A percentile compares a stretch with the other conserved stretches of the same genome.
Evolutionary conservation across 2,329 filamentous ascomycete genomes (phyloP).

Genomic region (Alternaria atra): DNA sequence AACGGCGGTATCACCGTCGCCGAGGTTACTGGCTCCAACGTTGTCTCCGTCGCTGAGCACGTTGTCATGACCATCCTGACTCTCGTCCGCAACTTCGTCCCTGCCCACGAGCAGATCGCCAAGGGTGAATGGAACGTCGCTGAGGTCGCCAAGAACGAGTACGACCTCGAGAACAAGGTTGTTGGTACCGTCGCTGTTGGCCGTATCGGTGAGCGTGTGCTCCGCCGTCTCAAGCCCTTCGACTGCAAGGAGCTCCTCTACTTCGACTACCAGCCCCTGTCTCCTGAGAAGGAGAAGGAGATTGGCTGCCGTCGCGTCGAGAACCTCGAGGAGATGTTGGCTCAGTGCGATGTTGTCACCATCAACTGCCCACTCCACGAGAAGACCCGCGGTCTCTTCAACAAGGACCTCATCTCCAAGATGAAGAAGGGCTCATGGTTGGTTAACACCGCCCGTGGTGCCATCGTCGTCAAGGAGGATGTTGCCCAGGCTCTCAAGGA

Average conservation of each 20-base stretch:
- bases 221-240: slow-evolving; percentile 94
- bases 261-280: slow-evolving; percentile 98
- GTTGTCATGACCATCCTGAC: slow-evolving; percentile 98
- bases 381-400: slow-evolving; percentile 95
- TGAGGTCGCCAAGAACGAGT: slow-evolving; percentile 97
- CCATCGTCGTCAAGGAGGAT: slow-evolving; percentile 99
- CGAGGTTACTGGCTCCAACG: slow-evolving; percentile 97
- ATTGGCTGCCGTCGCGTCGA: slow-evolving; percentile 94
- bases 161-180: slow-evolving; percentile 95
- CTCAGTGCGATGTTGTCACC: slow-evolving; percentile 95
- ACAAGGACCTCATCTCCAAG: slow-evolving; percentile 98
- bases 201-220: slow-evolving; percentile 96
- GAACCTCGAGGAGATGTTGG: slow-evolving; percentile 88
- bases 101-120: slow-evolving; percentile 92
- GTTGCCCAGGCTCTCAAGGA: slow-evolving; percentile 91
- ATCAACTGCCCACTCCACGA: slow-evolving; percentile 99
- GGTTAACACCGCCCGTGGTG: slow-evolving; percentile 97
- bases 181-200: slow-evolving; percentile 97
- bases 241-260: slow-evolving; percentile 99
- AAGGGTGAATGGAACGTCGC: slow-evolving; percentile 95
- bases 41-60: slow-evolving; percentile 98
- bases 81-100: slow-evolving; percentile 97
- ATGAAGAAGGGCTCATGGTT: slow-evolving; percentile 99
- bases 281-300: slow-evolving; percentile 86
- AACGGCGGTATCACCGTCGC: slow-evolving; percentile 97